phyloP scores from a whole-genome alignment of 2,329 filamentous ascomycete species.

The Colletotrichum agaves region DNA sequence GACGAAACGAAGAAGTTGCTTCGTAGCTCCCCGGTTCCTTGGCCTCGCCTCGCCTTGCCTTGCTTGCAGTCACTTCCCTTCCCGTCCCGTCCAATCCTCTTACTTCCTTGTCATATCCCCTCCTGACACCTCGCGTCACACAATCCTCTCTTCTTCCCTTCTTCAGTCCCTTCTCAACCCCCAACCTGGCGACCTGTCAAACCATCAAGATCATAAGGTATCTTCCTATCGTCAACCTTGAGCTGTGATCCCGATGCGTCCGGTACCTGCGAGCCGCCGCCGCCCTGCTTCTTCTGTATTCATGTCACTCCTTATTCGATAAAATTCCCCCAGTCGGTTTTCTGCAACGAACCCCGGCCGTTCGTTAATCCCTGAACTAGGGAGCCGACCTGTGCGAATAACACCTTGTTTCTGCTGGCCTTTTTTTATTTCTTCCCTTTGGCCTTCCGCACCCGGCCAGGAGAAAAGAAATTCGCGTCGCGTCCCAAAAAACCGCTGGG shows the following conservation, averaged over 20 bases:
- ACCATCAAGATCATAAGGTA: constrained; percentile 12
- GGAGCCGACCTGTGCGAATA: constrained; percentile 24
- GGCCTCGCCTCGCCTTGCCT: constrained; percentile 13
- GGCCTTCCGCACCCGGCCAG: constrained; percentile 5
- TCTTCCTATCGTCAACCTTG: constrained; percentile 16
- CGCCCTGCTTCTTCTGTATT: constrained; percentile 19
- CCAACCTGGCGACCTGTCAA: constrained; percentile 6
- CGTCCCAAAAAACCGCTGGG: constrained; percentile 29
- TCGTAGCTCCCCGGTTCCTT: constrained; percentile 3
- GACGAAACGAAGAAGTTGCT: not conserved
- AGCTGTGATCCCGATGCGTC: constrained; percentile 37
- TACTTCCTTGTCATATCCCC: constrained; percentile 15
- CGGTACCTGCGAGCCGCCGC: constrained; percentile 19
- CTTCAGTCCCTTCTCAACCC: not conserved
- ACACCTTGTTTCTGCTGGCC: constrained; percentile 35
- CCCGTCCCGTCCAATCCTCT: constrained; percentile 20
- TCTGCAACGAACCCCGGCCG: constrained; percentile 30
- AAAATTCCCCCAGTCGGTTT: constrained; percentile 30
- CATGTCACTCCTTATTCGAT: constrained; percentile 40
- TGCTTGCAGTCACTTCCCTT: not conserved
- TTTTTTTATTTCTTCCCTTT: not conserved
- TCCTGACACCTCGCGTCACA: constrained; percentile 26
- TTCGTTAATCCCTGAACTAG: constrained; percentile 30
- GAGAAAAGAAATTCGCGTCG: constrained; percentile 29
- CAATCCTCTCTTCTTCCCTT: constrained; percentile 3